phyloP scores from a whole-genome alignment of 1,139 yeast species.

The Blastobotrys buckinghamii region DNA sequence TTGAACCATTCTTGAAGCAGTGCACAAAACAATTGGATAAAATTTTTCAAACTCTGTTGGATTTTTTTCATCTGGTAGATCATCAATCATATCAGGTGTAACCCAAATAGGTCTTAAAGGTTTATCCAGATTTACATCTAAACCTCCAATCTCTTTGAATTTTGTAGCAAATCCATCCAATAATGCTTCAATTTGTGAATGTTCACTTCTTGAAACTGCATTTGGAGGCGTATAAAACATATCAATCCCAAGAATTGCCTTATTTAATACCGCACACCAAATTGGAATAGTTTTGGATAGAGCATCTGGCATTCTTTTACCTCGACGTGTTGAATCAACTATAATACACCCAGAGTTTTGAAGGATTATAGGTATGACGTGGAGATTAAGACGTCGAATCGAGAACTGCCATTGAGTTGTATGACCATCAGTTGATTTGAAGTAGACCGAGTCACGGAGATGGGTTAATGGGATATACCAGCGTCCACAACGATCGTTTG shows the following conservation, averaged over 20 bases:
- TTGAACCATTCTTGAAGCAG: conserved; percentile 57
- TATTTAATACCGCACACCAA: conserved; percentile 81
- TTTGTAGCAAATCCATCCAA: conserved; percentile 48
- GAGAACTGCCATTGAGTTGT: conserved; percentile 75
- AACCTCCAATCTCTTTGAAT: too few relatives aligned
- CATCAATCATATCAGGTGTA: conserved; percentile 45
- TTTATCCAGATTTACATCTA: conserved; percentile 40
- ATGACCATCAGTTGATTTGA: conserved; percentile 91
- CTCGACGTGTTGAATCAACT: conserved; percentile 83
- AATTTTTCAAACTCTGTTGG: conserved; percentile 31
- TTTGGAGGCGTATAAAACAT: conserved; percentile 45
- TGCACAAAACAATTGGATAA: conserved; percentile 48
- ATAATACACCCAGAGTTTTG: conserved; percentile 46
- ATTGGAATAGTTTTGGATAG: conserved; percentile 80
- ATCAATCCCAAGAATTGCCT: conserved; percentile 40
- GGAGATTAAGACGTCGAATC: conserved; percentile 64
- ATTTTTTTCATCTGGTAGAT: conserved; percentile 26
- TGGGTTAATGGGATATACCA: conserved; percentile 63
- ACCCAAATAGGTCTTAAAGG: conserved; percentile 68
- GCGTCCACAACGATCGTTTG: conserved; percentile 82
- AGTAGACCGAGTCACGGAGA: conserved; percentile 51
- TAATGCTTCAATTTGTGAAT: conserved; percentile 42
- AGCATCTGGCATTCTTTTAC: conserved; percentile 82
- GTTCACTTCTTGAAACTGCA: conserved; percentile 56
- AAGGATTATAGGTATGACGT: conserved; percentile 47